A percentile compares a stretch with the other conserved stretches of the same genome.
These are phyloP conservation scores for Fusarium zealandicum DNA, from an alignment of 2,329 filamentous ascomycete genomes.

Conservation along the genomic window DNA sequence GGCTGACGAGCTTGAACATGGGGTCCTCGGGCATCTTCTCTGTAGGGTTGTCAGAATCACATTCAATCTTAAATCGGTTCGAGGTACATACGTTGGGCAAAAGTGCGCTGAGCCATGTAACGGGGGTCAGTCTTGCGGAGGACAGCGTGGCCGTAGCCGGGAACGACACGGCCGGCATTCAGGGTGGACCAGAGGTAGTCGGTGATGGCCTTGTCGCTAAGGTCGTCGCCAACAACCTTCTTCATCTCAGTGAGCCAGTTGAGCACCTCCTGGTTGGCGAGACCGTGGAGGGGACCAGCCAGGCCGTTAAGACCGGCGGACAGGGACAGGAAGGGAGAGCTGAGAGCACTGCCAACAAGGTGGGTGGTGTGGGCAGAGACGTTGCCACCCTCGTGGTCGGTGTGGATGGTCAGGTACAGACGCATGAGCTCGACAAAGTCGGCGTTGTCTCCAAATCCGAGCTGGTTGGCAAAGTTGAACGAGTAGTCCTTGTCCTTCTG, in stretches of 20 bases:
- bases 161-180: constrained; percentile 93
- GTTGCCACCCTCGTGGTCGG: constrained; percentile 99
- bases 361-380: constrained; percentile 98
- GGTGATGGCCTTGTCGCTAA: constrained; percentile 95
- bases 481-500: constrained; percentile 99
- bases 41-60: constrained; percentile 44
- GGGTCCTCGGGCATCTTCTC: constrained; percentile 94
- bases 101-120: constrained; percentile 97
- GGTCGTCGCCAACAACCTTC: constrained; percentile 88
- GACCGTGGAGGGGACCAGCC: constrained; percentile 95
- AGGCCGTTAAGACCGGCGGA: constrained; percentile 97
- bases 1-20: constrained; percentile 99
- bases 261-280: constrained; percentile 99
- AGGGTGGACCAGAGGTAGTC: constrained; percentile 99
- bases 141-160: constrained; percentile 97
- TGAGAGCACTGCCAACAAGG: constrained; percentile 94
- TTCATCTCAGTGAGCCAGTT: constrained; percentile 99
- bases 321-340: constrained; percentile 96
- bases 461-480: constrained; percentile 99
- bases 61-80: not conserved
- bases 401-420: constrained; percentile 99
- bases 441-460: constrained; percentile 91
- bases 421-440: constrained; percentile 99
- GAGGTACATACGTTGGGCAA: constrained; percentile 69
- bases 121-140: constrained; percentile 99